These are phyloP conservation scores for Prunus davidiana DNA, from an alignment of 306 rosid genomes.

Conservation along the genomic window DNA sequence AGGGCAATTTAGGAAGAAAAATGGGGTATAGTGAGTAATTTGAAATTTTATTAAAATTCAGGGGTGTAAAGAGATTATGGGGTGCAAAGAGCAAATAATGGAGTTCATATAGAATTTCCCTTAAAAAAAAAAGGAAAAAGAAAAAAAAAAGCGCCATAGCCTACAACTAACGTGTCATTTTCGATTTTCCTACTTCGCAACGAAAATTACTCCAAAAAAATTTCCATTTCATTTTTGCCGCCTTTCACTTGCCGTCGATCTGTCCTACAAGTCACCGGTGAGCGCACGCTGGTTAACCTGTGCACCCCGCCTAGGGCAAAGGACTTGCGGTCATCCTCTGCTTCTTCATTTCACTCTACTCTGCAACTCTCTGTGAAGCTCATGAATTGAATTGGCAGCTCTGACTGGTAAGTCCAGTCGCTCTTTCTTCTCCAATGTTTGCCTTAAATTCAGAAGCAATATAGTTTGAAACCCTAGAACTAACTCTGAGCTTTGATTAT, in stretches of 20 bases:
- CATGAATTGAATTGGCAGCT: background rate
- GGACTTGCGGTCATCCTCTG: too few species aligned
- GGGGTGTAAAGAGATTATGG: too few species aligned
- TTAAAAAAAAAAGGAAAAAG: too few species aligned
- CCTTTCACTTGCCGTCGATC: constrained; percentile 4
- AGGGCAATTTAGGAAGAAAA: too few species aligned
- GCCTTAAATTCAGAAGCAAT: background rate
- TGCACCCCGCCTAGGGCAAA: background rate
- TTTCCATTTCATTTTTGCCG: constrained; percentile 9
- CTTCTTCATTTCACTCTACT: background rate
- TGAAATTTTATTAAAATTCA: too few species aligned
- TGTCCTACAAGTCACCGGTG: background rate
- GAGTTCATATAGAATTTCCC: too few species aligned
- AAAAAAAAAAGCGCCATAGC: too few species aligned
- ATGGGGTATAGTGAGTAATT: too few species aligned
- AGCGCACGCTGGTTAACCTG: background rate
- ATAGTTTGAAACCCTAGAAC: background rate
- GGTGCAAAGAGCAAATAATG: too few species aligned
- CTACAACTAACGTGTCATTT: background rate
- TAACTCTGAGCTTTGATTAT: background rate
- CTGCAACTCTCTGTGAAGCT: background rate
- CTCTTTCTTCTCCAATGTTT: background rate
- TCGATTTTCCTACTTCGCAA: background rate
- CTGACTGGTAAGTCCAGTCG: background rate
- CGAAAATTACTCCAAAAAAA: background rate